phyloP scores from a whole-genome alignment of 2,329 filamentous ascomycete genomes.

The Epichloe hybrida region DNA sequence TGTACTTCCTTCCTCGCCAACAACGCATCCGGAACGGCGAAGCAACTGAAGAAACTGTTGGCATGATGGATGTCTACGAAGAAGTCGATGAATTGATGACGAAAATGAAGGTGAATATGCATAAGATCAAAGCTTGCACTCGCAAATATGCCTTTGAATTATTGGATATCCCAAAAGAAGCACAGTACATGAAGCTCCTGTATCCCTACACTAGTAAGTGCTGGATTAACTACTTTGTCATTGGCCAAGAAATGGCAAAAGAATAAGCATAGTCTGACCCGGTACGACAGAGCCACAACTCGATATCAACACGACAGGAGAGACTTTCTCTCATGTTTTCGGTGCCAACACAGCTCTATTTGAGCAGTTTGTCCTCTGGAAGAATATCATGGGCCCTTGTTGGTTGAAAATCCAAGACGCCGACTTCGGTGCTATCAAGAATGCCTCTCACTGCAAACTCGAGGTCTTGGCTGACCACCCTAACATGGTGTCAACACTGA shows the following conservation, averaged over 20 bases:
- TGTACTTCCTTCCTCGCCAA: slow-evolving; percentile 83
- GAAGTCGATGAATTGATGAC: slow-evolving; percentile 86
- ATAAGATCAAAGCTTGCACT: slow-evolving; percentile 83
- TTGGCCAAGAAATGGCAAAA: neutral
- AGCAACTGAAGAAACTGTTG: slow-evolving; percentile 63
- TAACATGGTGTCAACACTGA: slow-evolving; percentile 56
- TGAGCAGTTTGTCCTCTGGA: slow-evolving; percentile 97
- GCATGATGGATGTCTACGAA: slow-evolving; percentile 77
- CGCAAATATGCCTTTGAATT: slow-evolving; percentile 96
- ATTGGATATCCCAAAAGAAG: slow-evolving; percentile 71
- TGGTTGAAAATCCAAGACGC: slow-evolving; percentile 86
- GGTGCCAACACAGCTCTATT: slow-evolving; percentile 88
- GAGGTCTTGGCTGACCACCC: slow-evolving; percentile 75
- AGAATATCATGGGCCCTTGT: slow-evolving; percentile 97
- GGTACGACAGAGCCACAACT: slow-evolving; percentile 45
- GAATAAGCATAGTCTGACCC: slow-evolving; percentile 8
- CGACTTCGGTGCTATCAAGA: slow-evolving; percentile 73
- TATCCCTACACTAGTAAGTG: slow-evolving; percentile 72
- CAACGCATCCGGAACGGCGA: slow-evolving; percentile 40
- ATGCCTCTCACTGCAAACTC: slow-evolving; percentile 93
- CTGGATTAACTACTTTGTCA: neutral
- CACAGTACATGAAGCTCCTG: slow-evolving; percentile 85
- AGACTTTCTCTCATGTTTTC: slow-evolving; percentile 90
- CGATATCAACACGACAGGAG: slow-evolving; percentile 56
- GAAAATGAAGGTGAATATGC: slow-evolving; percentile 69